Evolutionary conservation across 495 filamentous ascomycete species (phyloP).

Genomic region (Durotheca rogersii): DNA sequence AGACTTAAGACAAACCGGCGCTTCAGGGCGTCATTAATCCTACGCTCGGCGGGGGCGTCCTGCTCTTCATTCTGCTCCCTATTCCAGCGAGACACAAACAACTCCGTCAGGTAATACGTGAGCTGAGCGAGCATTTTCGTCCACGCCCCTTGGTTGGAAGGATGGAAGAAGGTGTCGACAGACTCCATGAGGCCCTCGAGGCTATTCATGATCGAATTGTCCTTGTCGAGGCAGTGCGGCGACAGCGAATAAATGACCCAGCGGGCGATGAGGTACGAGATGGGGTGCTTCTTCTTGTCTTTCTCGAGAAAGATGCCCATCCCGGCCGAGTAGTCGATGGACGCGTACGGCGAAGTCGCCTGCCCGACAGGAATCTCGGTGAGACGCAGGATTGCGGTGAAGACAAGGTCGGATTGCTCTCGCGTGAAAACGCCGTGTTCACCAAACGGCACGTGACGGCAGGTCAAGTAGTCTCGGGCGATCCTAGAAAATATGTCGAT

Average conservation of each 20-base stretch:
- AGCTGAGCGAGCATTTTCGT: slow-evolving; percentile 87
- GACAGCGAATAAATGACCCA: slow-evolving; percentile 96
- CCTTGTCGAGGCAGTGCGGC: slow-evolving; percentile 73
- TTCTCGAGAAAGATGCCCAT: slow-evolving; percentile 82
- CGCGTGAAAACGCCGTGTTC: slow-evolving; percentile 88
- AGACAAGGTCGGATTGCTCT: slow-evolving; percentile 89
- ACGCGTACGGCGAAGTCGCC: slow-evolving; percentile 87
- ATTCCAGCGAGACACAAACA: slow-evolving; percentile 98
- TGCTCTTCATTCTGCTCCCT: slow-evolving; percentile 89
- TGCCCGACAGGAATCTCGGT: slow-evolving; percentile 97
- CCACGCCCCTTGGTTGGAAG: slow-evolving; percentile 93
- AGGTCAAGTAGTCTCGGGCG: slow-evolving; percentile 75
- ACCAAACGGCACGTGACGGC: slow-evolving; percentile 74
- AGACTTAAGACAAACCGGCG: slow-evolving; percentile 87
- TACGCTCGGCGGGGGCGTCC: slow-evolving; percentile 75
- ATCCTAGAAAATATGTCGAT: slow-evolving; percentile 87
- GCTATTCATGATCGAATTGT: slow-evolving; percentile 76
- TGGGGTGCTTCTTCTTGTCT: slow-evolving; percentile 88
- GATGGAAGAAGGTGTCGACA: slow-evolving; percentile 98
- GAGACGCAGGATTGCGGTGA: slow-evolving; percentile 84
- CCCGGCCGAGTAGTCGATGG: slow-evolving; percentile 80
- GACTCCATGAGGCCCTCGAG: slow-evolving; percentile 94
- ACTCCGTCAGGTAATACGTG: slow-evolving; percentile 89
- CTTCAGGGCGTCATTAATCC: slow-evolving; percentile 77
- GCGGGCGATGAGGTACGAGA: slow-evolving; percentile 87